Evolutionary conservation across 352 stramenopile genomes (phyloP), one percentile per base, ranked within the genome.

Genomic region (Phytopythium montanum): DNA sequence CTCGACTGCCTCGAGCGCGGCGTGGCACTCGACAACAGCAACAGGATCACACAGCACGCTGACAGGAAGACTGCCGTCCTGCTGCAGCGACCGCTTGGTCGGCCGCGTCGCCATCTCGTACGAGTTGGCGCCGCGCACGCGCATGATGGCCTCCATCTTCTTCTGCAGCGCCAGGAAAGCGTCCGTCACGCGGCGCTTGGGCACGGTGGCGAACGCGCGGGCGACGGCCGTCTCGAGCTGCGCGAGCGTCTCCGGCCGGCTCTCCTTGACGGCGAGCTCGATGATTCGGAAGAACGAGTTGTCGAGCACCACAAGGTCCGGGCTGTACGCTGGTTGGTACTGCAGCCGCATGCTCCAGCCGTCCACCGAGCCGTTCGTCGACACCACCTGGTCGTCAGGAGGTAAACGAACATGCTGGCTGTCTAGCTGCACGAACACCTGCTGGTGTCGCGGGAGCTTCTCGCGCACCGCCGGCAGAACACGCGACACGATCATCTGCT

Each of bases 291-390:
- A 59, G 25, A 78, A 70, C 33, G 18, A 52, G 64, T 73, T 60
- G 39, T 68, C 64, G 9, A 78, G 53, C 28, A 78, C 66, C 25
- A 78, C 65, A 0, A 78, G 70, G 45, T 78, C 70, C 12, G 66
- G 66, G 16, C 64, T 75, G 48, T 75, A 75, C 34, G 70, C 56
- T 56, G 70, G 70, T 38, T 79, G 70, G 50, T 79, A 72, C 36
- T 79, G 70, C 46, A 79, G 61, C 0, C 63, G 68, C 52, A 79
- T 75, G 25, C 66, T 62, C 70, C 70, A 79, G 49, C 68, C 68
- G 38, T 68, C 62, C 16, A 34, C 46, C 19, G 55, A 69, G 18
- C 65, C 65, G 34, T 76, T 57, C 29, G 70, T 55, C 39, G 65
- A 58, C 49, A 76, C 53, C 26, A 79, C 56, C 10, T 62, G 68